Evolutionary conservation across 495 filamentous ascomycete species (phyloP), one percentile per base, ranked within the genome.

Genomic region (Chaetomium fimeti): DNA sequence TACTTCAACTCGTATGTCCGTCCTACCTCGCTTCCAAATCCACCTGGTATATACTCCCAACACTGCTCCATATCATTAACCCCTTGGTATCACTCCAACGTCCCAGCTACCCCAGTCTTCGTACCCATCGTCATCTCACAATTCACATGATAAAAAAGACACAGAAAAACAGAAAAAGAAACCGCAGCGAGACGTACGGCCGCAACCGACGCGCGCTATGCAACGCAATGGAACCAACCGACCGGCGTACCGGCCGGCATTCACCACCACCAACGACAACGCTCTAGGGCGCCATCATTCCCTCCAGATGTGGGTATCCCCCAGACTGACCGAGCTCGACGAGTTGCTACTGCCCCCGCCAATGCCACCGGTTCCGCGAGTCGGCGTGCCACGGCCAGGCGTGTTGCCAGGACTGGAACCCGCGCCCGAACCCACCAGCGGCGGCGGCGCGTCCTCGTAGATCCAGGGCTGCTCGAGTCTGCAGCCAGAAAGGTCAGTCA

Each of bases 261-360:
- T 32, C 7, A 32, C 29, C 29, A 7, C 7, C 7, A 32, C 29
- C 29, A 7, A 32, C 29, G 7, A 49, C 27, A 2, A 5, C 16
- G 15, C 0, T 18, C 1, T 36, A 9, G 32, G 32, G 8, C 32
- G 15, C 52, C 16, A 13, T 64, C 53, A 64, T 5, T 82, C 77
- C 54, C 79, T 71, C 81, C 83, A 85, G 22, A 85, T 74, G 66
- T 83, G 81, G 47, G 82, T 84, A 75, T 85, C 83, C 45, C 83
- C 83, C 20, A 85, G 71, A 71, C 83, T 84, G 56, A 84, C 67
- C 36, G 78, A 79, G 71, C 79, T 83, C 40, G 68, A 64, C 49
- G 67, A 68, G 45, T 60, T 69, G 28, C 67, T 71, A 45, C 64
- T 36, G 32, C 32, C 32, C 1, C 32, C 32, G 32, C 32, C 66